Evolutionary conservation across 805 yeast genomes (phyloP), one percentile per base, ranked within the genome.

Genomic region (Candida chilensis): DNA sequence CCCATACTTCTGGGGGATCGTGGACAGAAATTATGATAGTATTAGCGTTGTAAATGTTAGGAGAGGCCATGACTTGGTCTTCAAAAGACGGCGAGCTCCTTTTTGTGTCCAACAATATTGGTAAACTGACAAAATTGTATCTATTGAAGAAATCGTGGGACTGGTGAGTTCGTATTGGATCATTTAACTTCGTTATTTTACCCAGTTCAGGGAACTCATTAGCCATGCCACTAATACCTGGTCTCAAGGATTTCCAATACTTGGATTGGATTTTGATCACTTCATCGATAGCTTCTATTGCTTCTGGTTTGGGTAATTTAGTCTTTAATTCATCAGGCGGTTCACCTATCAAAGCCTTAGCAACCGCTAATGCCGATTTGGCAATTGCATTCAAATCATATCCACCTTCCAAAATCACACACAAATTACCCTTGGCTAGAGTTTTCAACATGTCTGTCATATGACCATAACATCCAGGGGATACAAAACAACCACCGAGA

Each of bases 351-450:
- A 92, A 62, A 0, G 83, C 90, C 50, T 87, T 86, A 3, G 96
- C 82, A 4, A 92, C 96, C 1, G 92, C 90, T 29, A 92, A 60
- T 0, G 97, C 98, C 36, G 94, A 81, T 27, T 73, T 74, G 16
- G 95, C 84, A 37, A 88, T 92, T 3, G 96, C 74, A 45, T 87
- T 95, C 35, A 92, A 64, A 47, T 86, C 90, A 53, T 92, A 92
- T 2, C 99, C 99, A 39, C 99, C 99, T 64, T 92, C 99, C 24
- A 92, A 62, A 4, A 86, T 81, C 4, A 87, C 96, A 28, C 94
- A 83, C 27, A 92, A 48, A 42, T 83, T 85, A 3, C 98, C 98
- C 43, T 71, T 72, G 2, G 96, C 96, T 27, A 92, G 58, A 24
- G 85, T 74, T 54, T 88, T 88, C 39, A 92, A 63, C 77, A 78